phyloP scores from a whole-genome alignment of 192 early-diverging fungal species.

The Allomyces javanicus region DNA sequence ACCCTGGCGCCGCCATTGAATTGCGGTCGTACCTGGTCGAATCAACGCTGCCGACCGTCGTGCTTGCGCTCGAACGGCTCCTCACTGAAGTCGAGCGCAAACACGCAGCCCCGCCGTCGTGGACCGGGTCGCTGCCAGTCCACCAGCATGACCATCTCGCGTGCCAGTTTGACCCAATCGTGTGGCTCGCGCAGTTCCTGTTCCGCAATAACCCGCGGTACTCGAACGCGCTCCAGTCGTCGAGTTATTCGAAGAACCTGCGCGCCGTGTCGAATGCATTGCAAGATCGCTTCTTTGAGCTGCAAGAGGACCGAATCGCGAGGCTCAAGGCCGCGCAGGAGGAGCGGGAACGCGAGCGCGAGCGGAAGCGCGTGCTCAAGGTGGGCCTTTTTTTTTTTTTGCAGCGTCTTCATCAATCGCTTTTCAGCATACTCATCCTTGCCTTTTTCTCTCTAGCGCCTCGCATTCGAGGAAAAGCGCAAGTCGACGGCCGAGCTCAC shows the following conservation, averaged over 20 bases:
- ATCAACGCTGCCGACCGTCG: constrained; percentile 21
- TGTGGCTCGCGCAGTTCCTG: constrained; percentile 22
- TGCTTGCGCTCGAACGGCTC: constrained; percentile 24
- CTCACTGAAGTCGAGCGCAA: constrained; percentile 13
- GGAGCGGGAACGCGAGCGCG: constrained; percentile 18
- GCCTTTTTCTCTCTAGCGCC: too few species aligned
- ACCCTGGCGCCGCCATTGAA: constrained; percentile 8
- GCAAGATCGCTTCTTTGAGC: constrained; percentile 20
- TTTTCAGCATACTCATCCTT: too few species aligned
- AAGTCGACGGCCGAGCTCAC: constrained; percentile 17
- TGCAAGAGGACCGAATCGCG: constrained; percentile 18
- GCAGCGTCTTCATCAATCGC: too few species aligned
- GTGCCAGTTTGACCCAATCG: not conserved
- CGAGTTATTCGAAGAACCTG: constrained; percentile 18
- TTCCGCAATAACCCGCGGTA: constrained; percentile 35
- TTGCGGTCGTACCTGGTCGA: constrained; percentile 25
- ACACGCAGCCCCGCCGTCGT: not conserved
- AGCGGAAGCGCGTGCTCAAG: constrained; percentile 10
- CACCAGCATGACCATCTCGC: not conserved
- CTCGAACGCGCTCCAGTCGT: constrained; percentile 12
- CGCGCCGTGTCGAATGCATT: constrained; percentile 11
- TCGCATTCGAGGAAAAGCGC: constrained; percentile 15
- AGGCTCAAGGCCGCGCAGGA: constrained; percentile 15
- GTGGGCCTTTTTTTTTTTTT: not conserved
- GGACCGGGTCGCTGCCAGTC: not conserved